Base-by-base conservation (phyloP, 305 asterid species). In the Vinca major region DNA sequence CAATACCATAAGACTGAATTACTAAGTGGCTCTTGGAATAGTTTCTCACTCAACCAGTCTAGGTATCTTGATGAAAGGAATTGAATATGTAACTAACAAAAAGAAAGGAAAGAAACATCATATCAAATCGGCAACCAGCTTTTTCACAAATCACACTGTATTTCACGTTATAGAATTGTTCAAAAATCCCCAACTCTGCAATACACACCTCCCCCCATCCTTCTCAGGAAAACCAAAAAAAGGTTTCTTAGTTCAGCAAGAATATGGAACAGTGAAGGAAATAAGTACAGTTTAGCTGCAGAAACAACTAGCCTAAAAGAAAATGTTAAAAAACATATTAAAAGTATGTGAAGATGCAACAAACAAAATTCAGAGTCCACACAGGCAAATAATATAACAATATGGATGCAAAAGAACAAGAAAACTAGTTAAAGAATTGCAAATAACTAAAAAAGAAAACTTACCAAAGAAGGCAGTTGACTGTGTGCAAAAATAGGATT, bases 401-500 rank as follows among this genome's bases (percentile, higher is more conserved):
- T 14, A 14, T 36, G 63, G 63, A 36, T 37, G 37, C 5, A 7
- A 37, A 16, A 39, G 45, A 61, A 39, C 26, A 37, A 37, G 47
- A 14, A 61, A 61, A 61, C 65, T 14, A 61, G 26, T 47, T 26
- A 8, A 47, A 64, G 5, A 10, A 64, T 26, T 65, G 36, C 37
- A 49, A 50, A 4, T 2, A 9, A 57, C 19, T 20, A 39, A 52
- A 26, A 21, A 37, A 68, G 54, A 51, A 72, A 21, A 89, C 97
- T 86, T 78, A 94, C 99, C 93, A 85, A 77, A 73, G 96, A 85
- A 74, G 91, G 91, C 74, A 94, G 91, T 81, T 94, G 96, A 80
- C 97, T 91, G 68, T 94, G 99, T 21, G 96, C 83, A 80, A 91
- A 94, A 81, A 94, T 80, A 71, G 93, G 95, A 82, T 91, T 94